Evolutionary conservation across 2,329 filamentous ascomycete genomes (phyloP).

Genomic region (Torrubiellomyces zombiae): DNA sequence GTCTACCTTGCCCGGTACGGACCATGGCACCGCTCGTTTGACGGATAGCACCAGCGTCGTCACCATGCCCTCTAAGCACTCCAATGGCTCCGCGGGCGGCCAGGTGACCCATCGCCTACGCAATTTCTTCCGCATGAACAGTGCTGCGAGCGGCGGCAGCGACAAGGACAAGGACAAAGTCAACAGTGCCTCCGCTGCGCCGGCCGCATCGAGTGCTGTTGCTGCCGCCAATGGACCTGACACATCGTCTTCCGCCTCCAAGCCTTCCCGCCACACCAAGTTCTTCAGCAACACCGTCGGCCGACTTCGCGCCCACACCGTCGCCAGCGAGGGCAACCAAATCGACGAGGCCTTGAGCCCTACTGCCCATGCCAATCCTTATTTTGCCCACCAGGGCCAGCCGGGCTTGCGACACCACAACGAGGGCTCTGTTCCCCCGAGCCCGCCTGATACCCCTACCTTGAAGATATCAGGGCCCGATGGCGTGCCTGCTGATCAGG

Average conservation of each 20-base stretch:
- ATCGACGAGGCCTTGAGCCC: constrained; percentile 82
- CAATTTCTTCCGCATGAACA: constrained; percentile 56
- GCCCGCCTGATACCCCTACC: constrained; percentile 76
- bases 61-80: constrained; percentile 36
- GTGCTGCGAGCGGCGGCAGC: constrained; percentile 19
- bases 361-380: constrained; percentile 87
- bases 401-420: constrained; percentile 90
- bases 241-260: constrained; percentile 16
- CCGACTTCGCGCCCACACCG: constrained; percentile 76
- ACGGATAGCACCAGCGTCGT: constrained; percentile 9
- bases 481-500: constrained; percentile 45
- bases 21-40: constrained; percentile 22
- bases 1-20: too few species aligned
- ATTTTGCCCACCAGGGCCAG: constrained; percentile 91
- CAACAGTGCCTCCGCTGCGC: constrained; percentile 1
- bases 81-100: constrained; percentile 29
- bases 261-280: constrained; percentile 66
- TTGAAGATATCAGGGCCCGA: constrained; percentile 56
- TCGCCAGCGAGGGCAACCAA: constrained; percentile 81
- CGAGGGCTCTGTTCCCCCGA: constrained; percentile 80
- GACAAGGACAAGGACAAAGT: constrained; percentile 19
- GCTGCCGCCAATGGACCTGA: constrained; percentile 6
- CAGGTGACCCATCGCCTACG: constrained; percentile 53
- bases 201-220: constrained; percentile 2
- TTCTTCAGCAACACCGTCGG: constrained; percentile 78